Percentiles rank a stretch among this genome's conserved stretches.
Evolutionary conservation across 2,329 filamentous ascomycete species (phyloP).

Genomic region (Chaetomiaceae sp.): DNA sequence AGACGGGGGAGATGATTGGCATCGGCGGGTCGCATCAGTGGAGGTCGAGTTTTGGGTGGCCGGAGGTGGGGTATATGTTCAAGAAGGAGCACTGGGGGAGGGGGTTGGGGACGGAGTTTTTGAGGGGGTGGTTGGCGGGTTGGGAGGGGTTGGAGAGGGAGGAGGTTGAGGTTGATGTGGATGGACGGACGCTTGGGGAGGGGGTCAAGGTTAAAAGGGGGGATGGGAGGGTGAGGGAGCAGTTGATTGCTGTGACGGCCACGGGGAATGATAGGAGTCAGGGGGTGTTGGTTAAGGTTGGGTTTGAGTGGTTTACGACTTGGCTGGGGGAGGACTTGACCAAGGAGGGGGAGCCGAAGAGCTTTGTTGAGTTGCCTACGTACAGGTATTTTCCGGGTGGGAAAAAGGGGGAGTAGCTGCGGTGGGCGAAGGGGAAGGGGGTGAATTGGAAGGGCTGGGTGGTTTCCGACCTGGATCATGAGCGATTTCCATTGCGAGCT

Average conservation of each 20-base stretch:
- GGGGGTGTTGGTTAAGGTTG: slow-evolving; percentile 51
- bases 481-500: too few species aligned
- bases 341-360: slow-evolving; percentile 19
- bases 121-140: slow-evolving; percentile 40
- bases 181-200: slow-evolving; percentile 33
- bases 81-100: slow-evolving; percentile 49
- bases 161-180: slow-evolving; percentile 41
- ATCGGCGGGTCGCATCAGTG: slow-evolving; percentile 40
- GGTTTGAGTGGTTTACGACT: slow-evolving; percentile 45
- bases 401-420: background rate
- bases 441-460: background rate
- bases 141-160: slow-evolving; percentile 48
- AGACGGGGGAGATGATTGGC: slow-evolving; percentile 48
- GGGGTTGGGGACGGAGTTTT: slow-evolving; percentile 54
- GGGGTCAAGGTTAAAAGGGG: slow-evolving; percentile 14
- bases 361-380: slow-evolving; percentile 20
- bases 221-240: slow-evolving; percentile 34
- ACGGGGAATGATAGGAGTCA: slow-evolving; percentile 48
- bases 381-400: slow-evolving; percentile 24
- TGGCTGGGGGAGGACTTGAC: slow-evolving; percentile 32
- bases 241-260: slow-evolving; percentile 44
- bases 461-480: too few species aligned
- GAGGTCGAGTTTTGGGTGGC: slow-evolving; percentile 44
- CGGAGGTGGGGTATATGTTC: slow-evolving; percentile 56
- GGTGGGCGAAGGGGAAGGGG: background rate